Evolutionary conservation across 2,329 filamentous ascomycete genomes (phyloP).

Genomic region (Colletotrichum lini): DNA sequence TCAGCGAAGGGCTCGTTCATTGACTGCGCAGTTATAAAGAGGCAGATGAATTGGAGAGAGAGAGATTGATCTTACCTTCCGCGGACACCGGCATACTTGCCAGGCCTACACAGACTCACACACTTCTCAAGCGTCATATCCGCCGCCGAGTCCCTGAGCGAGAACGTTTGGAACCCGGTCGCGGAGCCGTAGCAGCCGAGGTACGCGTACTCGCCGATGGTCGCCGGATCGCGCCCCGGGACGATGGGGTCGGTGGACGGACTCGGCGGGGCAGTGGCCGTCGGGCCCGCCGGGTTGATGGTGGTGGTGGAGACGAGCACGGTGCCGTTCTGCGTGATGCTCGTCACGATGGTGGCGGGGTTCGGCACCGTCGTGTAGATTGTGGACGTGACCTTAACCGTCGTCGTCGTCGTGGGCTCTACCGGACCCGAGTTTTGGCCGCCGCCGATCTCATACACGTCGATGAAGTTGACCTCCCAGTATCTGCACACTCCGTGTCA

Average conservation of each 20-base stretch:
- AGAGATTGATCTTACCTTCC: constrained; percentile 44
- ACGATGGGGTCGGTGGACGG: constrained; percentile 39
- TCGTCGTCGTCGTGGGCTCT: constrained; percentile 49
- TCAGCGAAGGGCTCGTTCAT: background rate
- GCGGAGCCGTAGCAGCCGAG: constrained; percentile 61
- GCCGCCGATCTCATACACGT: constrained; percentile 56
- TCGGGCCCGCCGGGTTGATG: constrained; percentile 7
- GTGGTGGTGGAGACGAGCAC: constrained; percentile 25
- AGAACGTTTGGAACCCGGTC: constrained; percentile 54
- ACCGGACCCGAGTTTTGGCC: constrained; percentile 18
- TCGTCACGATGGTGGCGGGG: constrained; percentile 36
- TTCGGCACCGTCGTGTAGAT: constrained; percentile 46
- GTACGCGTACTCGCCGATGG: constrained; percentile 52
- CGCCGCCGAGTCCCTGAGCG: constrained; percentile 46
- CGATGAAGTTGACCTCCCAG: constrained; percentile 70
- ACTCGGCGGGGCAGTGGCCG: constrained; percentile 28
- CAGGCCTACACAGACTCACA: constrained; percentile 53
- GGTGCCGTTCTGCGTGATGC: constrained; percentile 22
- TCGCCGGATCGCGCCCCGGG: constrained; percentile 50
- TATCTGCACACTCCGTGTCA: constrained; percentile 48
- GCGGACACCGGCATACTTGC: constrained; percentile 57
- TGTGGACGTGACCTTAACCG: constrained; percentile 47
- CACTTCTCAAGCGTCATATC: constrained; percentile 60
- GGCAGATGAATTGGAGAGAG: too few species aligned
- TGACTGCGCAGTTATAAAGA: too few species aligned